phyloP scores from a whole-genome alignment of 202 grass and related monocot species.

The Carex arenaria region DNA sequence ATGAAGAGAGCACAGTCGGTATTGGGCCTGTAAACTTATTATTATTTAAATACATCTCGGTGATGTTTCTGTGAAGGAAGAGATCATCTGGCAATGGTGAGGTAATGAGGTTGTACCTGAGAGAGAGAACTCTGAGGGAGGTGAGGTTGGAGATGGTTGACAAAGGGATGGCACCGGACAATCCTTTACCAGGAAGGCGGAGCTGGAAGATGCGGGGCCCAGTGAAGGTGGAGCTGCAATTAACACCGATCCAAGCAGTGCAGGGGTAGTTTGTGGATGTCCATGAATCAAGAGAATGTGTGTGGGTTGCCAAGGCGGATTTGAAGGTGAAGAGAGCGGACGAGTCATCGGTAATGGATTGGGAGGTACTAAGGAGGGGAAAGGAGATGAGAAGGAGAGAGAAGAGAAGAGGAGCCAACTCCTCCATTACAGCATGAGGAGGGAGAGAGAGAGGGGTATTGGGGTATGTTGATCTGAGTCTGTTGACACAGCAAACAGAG shows the following conservation, averaged over 20 bases:
- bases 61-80: slow-evolving; percentile 33
- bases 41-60: slow-evolving; percentile 28
- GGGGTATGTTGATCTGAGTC: neutral
- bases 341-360: neutral
- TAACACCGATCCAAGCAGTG: slow-evolving; percentile 50
- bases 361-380: neutral
- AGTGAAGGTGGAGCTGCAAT: slow-evolving; percentile 19
- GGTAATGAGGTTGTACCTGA: slow-evolving; percentile 61
- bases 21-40: slow-evolving; percentile 49
- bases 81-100: slow-evolving; percentile 58
- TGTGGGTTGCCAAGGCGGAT: neutral
- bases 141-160: slow-evolving; percentile 64
- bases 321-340: slow-evolving; percentile 4
- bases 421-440: slow-evolving; percentile 18
- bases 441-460: neutral
- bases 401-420: neutral
- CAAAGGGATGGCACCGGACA: slow-evolving; percentile 31
- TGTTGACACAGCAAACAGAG: neutral
- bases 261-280: neutral
- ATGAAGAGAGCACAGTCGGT: slow-evolving; percentile 39
- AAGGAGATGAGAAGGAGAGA: slow-evolving; percentile 31
- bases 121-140: slow-evolving; percentile 40
- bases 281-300: neutral
- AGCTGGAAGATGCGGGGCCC: slow-evolving; percentile 42
- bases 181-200: slow-evolving; percentile 32